These are phyloP conservation scores for Gracilaria vermiculophylla DNA, from an alignment of 23 red algal genomes.

Conservation along the genomic window DNA sequence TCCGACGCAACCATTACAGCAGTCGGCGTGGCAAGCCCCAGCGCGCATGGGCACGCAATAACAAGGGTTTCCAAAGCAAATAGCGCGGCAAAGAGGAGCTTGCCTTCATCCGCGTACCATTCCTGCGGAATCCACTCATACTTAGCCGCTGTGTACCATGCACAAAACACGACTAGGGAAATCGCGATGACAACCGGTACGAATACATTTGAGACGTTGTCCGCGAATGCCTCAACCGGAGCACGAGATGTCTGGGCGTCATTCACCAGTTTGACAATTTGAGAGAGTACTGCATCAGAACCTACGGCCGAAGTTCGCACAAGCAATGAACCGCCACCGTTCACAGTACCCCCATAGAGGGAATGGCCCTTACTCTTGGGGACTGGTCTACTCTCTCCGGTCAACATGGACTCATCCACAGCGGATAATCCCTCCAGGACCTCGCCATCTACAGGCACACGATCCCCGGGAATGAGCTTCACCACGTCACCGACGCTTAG, in stretches of 20 bases:
- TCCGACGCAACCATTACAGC: conserved; percentile 89
- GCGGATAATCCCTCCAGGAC: conserved; percentile 69
- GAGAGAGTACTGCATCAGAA: conserved; percentile 68
- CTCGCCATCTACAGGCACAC: conserved; percentile 81
- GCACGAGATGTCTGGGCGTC: conserved; percentile 86
- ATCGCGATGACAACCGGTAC: conserved; percentile 81
- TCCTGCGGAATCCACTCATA: conserved; percentile 52
- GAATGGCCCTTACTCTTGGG: conserved; percentile 66
- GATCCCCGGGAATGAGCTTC: conserved; percentile 73
- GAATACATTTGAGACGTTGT: conserved; percentile 84
- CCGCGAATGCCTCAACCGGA: conserved; percentile 84
- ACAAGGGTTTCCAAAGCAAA: conserved; percentile 92
- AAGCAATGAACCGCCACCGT: conserved; percentile 74
- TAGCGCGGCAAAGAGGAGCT: conserved; percentile 80
- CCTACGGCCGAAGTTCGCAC: conserved; percentile 81
- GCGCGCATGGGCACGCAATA: conserved; percentile 96
- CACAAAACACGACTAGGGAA: conserved; percentile 54
- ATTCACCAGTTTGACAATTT: conserved; percentile 90
- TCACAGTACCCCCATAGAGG: conserved; percentile 82
- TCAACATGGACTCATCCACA: conserved; percentile 94
- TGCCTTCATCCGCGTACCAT: conserved; percentile 73
- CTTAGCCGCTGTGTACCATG: conserved; percentile 71
- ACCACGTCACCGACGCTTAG: conserved; percentile 79
- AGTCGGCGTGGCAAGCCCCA: conserved; percentile 98
- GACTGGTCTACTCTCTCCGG: conserved; percentile 89